Percentiles rank a stretch among this genome's conserved stretches.
phyloP scores from a whole-genome alignment of 2,329 filamentous ascomycete genomes.

The Fusarium tupiense region DNA sequence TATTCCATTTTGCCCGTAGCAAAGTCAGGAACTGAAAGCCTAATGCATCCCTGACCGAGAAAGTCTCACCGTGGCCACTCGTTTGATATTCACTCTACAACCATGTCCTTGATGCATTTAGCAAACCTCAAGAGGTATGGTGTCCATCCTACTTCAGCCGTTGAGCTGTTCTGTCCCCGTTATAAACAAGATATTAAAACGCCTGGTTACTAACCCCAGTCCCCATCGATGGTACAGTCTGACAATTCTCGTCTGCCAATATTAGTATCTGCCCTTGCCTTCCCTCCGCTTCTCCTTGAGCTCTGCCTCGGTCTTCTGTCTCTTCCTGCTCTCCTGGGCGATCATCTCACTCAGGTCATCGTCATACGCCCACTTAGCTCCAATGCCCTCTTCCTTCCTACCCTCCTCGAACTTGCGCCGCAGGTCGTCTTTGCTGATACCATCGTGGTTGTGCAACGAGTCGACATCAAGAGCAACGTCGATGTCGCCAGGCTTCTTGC shows the following conservation, averaged over 20 bases:
- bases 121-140: conserved; percentile 32
- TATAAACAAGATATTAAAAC: conserved; percentile 35
- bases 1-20: not conserved
- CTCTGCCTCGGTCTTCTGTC: conserved; percentile 88
- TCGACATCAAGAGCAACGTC: conserved; percentile 93
- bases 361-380: conserved; percentile 77
- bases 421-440: conserved; percentile 86
- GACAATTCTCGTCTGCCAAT: not conserved
- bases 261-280: conserved; percentile 61
- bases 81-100: conserved; percentile 40
- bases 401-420: conserved; percentile 81
- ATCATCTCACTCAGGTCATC: conserved; percentile 97
- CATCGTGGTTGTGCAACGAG: conserved; percentile 76
- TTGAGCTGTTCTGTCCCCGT: conserved; percentile 27
- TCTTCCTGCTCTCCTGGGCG: conserved; percentile 89
- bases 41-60: not conserved
- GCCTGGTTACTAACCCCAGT: conserved; percentile 24
- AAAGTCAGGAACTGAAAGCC: not conserved
- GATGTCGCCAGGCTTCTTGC: conserved; percentile 96
- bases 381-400: conserved; percentile 70
- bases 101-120: not conserved
- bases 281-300: conserved; percentile 72
- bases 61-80: not conserved
- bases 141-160: conserved; percentile 37
- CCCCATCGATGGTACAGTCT: conserved; percentile 26